Evolutionary conservation across 2,329 filamentous ascomycete species (phyloP), one percentile per base, ranked within the genome.

Genomic region (Lasiodiplodia citricola): DNA sequence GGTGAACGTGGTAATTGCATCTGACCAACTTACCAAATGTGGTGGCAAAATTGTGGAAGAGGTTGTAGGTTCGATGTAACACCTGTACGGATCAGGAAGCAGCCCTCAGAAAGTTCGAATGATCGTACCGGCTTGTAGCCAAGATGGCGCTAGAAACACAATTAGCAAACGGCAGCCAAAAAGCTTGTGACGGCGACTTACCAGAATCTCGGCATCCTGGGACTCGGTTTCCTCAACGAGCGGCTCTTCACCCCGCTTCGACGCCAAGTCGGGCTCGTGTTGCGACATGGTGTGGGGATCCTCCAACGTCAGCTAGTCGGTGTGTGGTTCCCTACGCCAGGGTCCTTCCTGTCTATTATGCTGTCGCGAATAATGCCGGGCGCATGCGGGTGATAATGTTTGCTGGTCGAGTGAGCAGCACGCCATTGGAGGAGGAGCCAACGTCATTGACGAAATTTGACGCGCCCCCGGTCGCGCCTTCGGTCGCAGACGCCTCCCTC

Each of bases 1-100:
- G n/a, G 41, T 11, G 5, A 2, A 11, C 2, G 0, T 5, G 8
- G 2, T 7, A n/a, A 5, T 4, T 1, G 8, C n/a, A 25, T 13
- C 4, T 13, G 3, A 4, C 1, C 14, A 55, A 11, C 65, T 4
- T n/a, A 67, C 65, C 66, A 31, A 68, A 68, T 10, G 66, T 62
- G 3, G 56, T 63, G 41, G 66, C 44, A 7, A 68, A 68, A 28
- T 63, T 68, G 25, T 68, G 66, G 25, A 68, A 68, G 35, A 68
- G 31, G 23, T 44, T 68, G 50, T 55, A 68, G 5, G 66, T 62
- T 54, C 66, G 66, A 37, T 68, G 66, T 8, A 68, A 38, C 35
- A 68, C 66, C 66, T 68, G 47, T 7, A 23, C 16, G 35, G 6
- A 4, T 38, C 47, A 54, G 14, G 21, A 41, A 13, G n/a, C 21